Percentiles rank a stretch among this genome's conserved stretches.
Conservation (phyloP, 352 stramenopile species). For the Globisporangium nagaii region DNA sequence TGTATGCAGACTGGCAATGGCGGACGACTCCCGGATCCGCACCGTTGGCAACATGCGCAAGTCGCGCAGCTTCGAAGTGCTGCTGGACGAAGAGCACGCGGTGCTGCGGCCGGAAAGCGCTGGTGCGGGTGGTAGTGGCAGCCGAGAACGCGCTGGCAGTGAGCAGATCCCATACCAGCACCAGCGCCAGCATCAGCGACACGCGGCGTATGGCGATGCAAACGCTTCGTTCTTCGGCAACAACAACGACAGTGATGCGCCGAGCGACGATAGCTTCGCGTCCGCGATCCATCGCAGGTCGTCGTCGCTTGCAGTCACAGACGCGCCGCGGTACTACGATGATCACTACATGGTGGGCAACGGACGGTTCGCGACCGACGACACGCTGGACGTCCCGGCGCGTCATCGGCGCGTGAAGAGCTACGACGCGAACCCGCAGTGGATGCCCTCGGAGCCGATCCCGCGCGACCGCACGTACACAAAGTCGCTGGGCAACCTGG, state of each 20-base stretch:
- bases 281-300: slow-evolving; percentile 4
- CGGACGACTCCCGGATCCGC: too few species aligned
- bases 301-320: slow-evolving; percentile 17
- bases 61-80: slow-evolving; percentile 39
- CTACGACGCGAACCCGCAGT: slow-evolving; percentile 28
- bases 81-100: slow-evolving; percentile 17
- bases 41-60: too few species aligned
- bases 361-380: not conserved
- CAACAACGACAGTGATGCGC: not conserved
- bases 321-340: slow-evolving; percentile 36
- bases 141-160: not conserved
- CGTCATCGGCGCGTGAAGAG: slow-evolving; percentile 48
- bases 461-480: slow-evolving; percentile 65
- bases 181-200: too few species aligned
- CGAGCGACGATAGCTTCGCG: not conserved
- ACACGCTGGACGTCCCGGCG: not conserved
- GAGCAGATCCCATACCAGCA: too few species aligned
- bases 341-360: slow-evolving; percentile 15
- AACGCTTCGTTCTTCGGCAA: not conserved
- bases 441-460: slow-evolving; percentile 16
- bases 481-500: slow-evolving; percentile 72
- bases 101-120: not conserved
- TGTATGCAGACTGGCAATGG: not conserved
- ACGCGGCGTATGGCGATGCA: not conserved
- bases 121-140: not conserved